Base-by-base conservation (phyloP, 129 eudicot species). In the Tagetes patula region DNA sequence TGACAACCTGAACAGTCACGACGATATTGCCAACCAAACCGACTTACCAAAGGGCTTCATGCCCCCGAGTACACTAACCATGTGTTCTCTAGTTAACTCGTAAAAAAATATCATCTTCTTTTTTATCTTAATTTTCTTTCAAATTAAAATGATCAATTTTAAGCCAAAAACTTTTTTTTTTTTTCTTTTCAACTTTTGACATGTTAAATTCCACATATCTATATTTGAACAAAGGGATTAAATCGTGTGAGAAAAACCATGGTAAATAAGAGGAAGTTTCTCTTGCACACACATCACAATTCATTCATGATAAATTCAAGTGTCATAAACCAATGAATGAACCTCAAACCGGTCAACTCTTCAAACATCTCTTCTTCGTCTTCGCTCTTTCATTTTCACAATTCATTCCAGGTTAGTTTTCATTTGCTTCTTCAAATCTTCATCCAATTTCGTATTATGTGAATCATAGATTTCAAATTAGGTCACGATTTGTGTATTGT, bases 231-330 rank as follows among this genome's bases (percentile, higher is more conserved):
- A 20, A 20, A 20, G 27, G 27, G 27, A 20, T 20, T 20, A 20
- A 20, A 20, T 20, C 27, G 27, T 20, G 0, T 20, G 27, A 20
- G 27, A 20, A 65, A 39, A 65, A 65, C 14, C 4, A 63, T 13
- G 31, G 11, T 2, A 69, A 46, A 69, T 69, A 69, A 34, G 73
- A n/a, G n/a, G 73, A 49, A 33, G 34, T 69, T 69, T 69, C 46
- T 31, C 61, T 33, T 32, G 58, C 27, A 48, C n/a, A 48, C 53
- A 50, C 31, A 49, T 20, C 27, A 20, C 27, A 20, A 20, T 20
- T 20, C 27, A 20, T 20, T 20, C 27, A 20, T 20, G 27, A 20
- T 13, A 48, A 48, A 8, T n/a, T 64, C 49, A 38, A 8, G 27
- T 11, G 14, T 36, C 30, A 11, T 11, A 31, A 65, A 9, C 60